Base-by-base conservation (phyloP, 1,139 yeast species). In the Saccharomyces hybrid region DNA sequence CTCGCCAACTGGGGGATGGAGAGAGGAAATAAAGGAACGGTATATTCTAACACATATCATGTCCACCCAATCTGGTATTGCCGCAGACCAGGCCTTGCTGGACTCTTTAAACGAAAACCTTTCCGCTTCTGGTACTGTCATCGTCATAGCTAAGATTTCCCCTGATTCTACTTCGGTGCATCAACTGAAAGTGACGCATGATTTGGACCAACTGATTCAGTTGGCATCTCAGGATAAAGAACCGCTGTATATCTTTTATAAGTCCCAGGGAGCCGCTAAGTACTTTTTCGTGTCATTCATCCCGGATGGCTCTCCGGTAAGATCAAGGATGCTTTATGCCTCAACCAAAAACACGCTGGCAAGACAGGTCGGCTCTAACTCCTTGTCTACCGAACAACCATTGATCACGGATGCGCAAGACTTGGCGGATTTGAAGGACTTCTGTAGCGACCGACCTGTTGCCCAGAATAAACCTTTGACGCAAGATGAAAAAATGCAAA, bases 281-380 rank as follows among this genome's bases (percentile, higher is more conserved):
- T 76, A 74, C 58, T 76, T 82, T 3, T 90, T 93, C 64, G 78
- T 90, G 49, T 82, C 95, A 46, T 91, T 79, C 73, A 93, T 93
- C 50, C 98, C 99, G 0, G 97, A 93, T 68, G 70, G 72, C 51
- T 90, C 97, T 11, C 83, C 85, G 6, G 91, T 93, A 34, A 80
- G 91, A 56, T 79, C 81, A 56, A 93, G 93, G 69, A 93, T 93
- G 98, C 77, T 93, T 54, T 95, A 91, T 70, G 98, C 99, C 2
- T 86, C 97, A 2, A 84, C 95, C 23, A 88, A 88, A 60, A 85
- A 82, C 66, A 83, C 95, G 0, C 72, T 93, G 50, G 72, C 87
- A 52, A 80, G 86, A 58, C 84, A 85, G 58, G 75, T 93, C 52
- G 95, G 95, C 9, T 81, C 86, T 5, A 83, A 80, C 59, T 73